Percentiles rank a stretch among this genome's conserved stretches.
These are phyloP conservation scores for Polychytrium aggregatum DNA, from an alignment of 192 early-diverging fungal species.

Conservation along the genomic window DNA sequence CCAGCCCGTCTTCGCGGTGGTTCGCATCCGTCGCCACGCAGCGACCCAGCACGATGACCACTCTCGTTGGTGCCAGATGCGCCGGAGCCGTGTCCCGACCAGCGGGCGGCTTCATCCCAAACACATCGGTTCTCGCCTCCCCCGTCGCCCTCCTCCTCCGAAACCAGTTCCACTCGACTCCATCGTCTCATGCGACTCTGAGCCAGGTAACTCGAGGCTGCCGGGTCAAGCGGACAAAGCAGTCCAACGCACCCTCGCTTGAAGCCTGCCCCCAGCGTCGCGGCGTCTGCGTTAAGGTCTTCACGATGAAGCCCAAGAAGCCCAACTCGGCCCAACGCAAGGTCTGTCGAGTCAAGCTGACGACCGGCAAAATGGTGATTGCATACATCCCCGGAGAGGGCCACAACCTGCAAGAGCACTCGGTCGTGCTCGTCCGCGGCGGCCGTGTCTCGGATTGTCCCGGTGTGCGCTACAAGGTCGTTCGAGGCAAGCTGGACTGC, in stretches of 20 bases:
- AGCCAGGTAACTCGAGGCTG: conserved; percentile 84
- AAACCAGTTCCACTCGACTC: no score
- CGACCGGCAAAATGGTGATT: conserved; percentile 82
- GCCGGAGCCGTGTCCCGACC: no score
- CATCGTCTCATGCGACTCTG: no score
- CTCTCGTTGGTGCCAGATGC: no score
- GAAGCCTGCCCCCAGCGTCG: conserved; percentile 80
- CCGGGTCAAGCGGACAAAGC: conserved; percentile 57
- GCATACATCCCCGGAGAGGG: conserved; percentile 98
- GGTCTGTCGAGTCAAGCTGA: conserved; percentile 80
- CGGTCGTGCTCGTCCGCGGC: conserved; percentile 87
- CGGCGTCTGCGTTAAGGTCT: conserved; percentile 92
- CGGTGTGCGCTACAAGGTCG: conserved; percentile 92
- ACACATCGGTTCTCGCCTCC: no score
- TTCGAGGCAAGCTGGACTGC: conserved; percentile 86
- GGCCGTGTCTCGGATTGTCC: conserved; percentile 94
- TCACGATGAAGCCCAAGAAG: conserved; percentile 93
- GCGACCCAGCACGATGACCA: no score
- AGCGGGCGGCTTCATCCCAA: no score
- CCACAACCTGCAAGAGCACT: conserved; percentile 96
- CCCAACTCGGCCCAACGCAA: conserved; percentile 97
- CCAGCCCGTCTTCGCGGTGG: no score
- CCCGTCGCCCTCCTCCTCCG: no score
- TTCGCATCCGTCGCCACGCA: no score
- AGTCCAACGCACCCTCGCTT: conserved; percentile 70